Conservation (phyloP, 2,329 filamentous ascomycete species). For the Cercospora zeina region DNA sequence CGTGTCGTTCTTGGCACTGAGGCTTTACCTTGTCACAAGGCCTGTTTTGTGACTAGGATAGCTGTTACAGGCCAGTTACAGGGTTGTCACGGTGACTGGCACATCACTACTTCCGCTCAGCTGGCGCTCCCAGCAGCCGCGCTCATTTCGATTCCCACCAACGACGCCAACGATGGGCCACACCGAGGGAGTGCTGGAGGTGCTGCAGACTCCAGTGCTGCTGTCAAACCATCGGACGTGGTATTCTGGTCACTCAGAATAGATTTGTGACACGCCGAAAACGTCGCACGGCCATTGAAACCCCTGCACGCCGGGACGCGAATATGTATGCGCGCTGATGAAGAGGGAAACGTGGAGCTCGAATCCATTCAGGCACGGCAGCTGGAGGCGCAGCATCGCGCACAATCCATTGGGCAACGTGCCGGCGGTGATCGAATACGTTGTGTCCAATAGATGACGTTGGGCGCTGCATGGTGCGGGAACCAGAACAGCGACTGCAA, state of each 20-base stretch:
- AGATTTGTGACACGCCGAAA: slow-evolving; percentile 13
- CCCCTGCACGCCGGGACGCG: slow-evolving; percentile 12
- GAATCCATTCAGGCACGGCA: slow-evolving; percentile 1
- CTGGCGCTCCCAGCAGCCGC: neutral
- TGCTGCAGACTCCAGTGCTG: slow-evolving; percentile 13
- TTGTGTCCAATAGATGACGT: neutral
- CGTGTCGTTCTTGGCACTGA: too few species aligned
- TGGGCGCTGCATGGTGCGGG: too few species aligned
- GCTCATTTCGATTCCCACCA: neutral
- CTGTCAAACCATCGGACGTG: slow-evolving; percentile 21
- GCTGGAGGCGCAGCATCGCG: slow-evolving; percentile 3
- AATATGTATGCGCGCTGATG: slow-evolving; percentile 11
- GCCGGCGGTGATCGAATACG: slow-evolving; percentile 4
- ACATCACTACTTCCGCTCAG: too few species aligned
- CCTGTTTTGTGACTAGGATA: too few species aligned
- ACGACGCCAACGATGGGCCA: slow-evolving; percentile 4
- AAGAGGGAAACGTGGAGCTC: neutral
- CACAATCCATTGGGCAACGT: neutral
- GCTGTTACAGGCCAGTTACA: too few species aligned
- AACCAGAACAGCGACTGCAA: too few species aligned
- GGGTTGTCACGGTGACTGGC: too few species aligned
- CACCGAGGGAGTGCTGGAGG: slow-evolving; percentile 6
- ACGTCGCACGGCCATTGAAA: slow-evolving; percentile 14
- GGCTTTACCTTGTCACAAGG: too few species aligned
- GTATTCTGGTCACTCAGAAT: slow-evolving; percentile 19